Base-by-base conservation (phyloP, 805 yeast genomes). In the Phaffomyces thermotolerans region DNA sequence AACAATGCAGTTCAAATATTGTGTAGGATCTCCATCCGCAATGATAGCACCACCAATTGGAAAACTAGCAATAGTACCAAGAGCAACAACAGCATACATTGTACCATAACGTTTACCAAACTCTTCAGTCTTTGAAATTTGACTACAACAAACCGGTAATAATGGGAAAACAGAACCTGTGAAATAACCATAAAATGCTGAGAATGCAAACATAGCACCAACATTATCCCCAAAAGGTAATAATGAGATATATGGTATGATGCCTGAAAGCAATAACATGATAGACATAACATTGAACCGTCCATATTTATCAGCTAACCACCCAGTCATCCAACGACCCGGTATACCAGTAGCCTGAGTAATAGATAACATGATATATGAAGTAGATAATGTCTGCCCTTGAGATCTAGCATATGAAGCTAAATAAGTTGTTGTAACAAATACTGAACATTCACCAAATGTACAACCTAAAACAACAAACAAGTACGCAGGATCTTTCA, bases 71-170 rank as follows among this genome's bases (percentile, higher is more conserved):
- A 76, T 58, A n/a, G 69, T 66, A n/a, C 71, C 76, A 51, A 78
- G 68, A 1, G 84, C 71, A 14, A 76, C 81, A 51, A 77, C 64
- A 34, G 75, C 74, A 57, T 79, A 81, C 62, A 78, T 72, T 8
- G 79, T 73, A 3, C 80, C 75, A 49, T 75, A 76, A 15, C 77
- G 66, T 56, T 67, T 70, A 27, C 81, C 81, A 56, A 73, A 75
- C 43, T 65, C 71, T 40, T 73, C 73, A 12, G 73, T 69, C 41
- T 70, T 72, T 18, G 80, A 73, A 31, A 79, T 73, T 45, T 77
- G 78, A 2, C 78, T 80, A 47, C 79, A 68, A 50, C 81, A 75
- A 3, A 76, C 79, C 8, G 83, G 81, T 36, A 76, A 66, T 42
- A 78, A 57, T 4, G 81, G 69, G 49, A 77, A 67, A 1, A 76